Evolutionary conservation across 2,329 filamentous ascomycete genomes (phyloP).

Genomic region (Aureobasidium lini): DNA sequence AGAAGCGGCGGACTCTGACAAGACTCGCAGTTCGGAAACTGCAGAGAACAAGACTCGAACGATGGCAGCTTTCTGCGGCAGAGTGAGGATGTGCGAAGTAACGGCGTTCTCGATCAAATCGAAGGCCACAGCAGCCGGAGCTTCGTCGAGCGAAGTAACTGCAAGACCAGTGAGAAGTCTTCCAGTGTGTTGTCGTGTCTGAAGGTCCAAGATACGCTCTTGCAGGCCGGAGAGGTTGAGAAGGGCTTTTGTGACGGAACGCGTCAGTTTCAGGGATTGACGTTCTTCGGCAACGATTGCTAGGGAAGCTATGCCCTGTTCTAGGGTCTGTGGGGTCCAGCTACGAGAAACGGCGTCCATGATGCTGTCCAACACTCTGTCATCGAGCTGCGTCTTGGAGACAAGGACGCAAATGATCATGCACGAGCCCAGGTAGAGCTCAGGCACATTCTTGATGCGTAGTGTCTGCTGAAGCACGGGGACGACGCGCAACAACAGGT

Average conservation of each 20-base stretch:
- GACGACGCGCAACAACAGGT: constrained; percentile 59
- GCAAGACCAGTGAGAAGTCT: constrained; percentile 67
- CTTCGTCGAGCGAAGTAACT: constrained; percentile 54
- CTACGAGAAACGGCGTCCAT: constrained; percentile 81
- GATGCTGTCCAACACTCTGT: constrained; percentile 71
- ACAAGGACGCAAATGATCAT: constrained; percentile 85
- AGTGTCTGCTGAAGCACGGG: constrained; percentile 72
- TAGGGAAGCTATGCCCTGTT: constrained; percentile 69
- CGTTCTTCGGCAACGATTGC: constrained; percentile 76
- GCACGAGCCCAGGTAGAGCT: constrained; percentile 79
- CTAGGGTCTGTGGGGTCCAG: constrained; percentile 66
- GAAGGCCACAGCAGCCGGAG: constrained; percentile 52
- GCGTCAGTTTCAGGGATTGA: constrained; percentile 60
- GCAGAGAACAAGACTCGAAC: neutral
- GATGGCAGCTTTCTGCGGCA: constrained; percentile 43
- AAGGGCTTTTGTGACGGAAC: constrained; percentile 61
- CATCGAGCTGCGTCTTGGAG: constrained; percentile 70
- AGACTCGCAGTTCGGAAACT: neutral
- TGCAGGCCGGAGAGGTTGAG: constrained; percentile 56
- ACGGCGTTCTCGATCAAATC: constrained; percentile 54
- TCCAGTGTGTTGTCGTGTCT: constrained; percentile 59
- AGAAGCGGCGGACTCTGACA: neutral
- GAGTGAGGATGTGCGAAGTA: constrained; percentile 51
- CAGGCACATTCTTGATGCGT: constrained; percentile 64
- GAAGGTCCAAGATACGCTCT: constrained; percentile 53